Conservation (phyloP, 2,329 filamentous ascomycete genomes). For the Epichloe glyceriae region DNA sequence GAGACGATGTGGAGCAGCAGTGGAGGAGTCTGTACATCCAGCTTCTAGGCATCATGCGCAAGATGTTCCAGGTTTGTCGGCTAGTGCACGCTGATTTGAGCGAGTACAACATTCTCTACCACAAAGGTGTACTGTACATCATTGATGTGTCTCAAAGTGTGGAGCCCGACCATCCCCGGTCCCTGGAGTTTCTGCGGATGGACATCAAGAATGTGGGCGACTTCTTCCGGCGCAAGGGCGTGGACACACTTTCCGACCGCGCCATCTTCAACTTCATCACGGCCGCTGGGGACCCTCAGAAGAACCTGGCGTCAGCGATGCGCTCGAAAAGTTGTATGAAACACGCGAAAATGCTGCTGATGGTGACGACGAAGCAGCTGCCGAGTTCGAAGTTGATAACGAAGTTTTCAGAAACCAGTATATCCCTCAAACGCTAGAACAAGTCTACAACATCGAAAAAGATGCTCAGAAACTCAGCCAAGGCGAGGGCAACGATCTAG, state of each 20-base stretch:
- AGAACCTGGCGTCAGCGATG: constrained; percentile 44
- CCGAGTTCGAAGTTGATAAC: constrained; percentile 63
- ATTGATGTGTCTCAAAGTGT: constrained; percentile 98
- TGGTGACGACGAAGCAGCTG: constrained; percentile 31
- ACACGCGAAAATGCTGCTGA: constrained; percentile 35
- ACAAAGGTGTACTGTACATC: constrained; percentile 71
- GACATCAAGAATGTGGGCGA: constrained; percentile 95
- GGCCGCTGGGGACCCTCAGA: constrained; percentile 45
- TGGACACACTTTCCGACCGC: constrained; percentile 68
- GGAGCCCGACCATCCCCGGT: constrained; percentile 88
- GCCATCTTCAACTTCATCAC: constrained; percentile 78
- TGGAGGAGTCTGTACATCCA: constrained; percentile 75
- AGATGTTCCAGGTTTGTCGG: constrained; percentile 81
- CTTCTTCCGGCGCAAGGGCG: constrained; percentile 79
- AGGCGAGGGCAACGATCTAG: constrained; percentile 62
- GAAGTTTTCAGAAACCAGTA: constrained; percentile 94
- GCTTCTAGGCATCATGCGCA: constrained; percentile 76
- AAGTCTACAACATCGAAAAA: constrained; percentile 92
- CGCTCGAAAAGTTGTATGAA: constrained; percentile 55
- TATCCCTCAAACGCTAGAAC: constrained; percentile 88
- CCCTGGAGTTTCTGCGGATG: constrained; percentile 89
- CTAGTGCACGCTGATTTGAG: constrained; percentile 93
- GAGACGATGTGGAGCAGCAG: constrained; percentile 53
- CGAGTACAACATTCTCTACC: constrained; percentile 95
- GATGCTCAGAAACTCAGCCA: constrained; percentile 67